These are phyloP conservation scores for Ogataea nitratoaversa DNA, from an alignment of 805 yeast species.

Conservation along the genomic window DNA sequence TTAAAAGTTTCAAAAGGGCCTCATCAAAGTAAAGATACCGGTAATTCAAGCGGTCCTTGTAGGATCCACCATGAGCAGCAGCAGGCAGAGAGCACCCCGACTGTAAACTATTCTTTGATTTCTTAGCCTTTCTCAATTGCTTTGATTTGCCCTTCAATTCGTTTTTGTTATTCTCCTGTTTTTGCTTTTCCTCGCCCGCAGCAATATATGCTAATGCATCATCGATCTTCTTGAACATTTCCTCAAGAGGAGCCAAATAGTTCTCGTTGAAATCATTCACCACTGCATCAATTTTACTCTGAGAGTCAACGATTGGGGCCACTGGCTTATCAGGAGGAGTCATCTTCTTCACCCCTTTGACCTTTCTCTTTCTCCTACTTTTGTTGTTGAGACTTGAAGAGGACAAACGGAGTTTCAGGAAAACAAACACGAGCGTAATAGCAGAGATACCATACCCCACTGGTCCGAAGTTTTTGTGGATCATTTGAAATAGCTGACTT, in stretches of 20 bases:
- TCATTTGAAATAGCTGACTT: constrained; percentile 8
- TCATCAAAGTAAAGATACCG: constrained; percentile 61
- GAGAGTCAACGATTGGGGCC: not conserved
- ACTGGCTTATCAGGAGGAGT: not conserved
- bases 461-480: constrained; percentile 15
- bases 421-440: constrained; percentile 7
- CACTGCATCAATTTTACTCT: not conserved
- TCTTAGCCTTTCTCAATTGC: not conserved
- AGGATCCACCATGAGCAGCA: constrained; percentile 7
- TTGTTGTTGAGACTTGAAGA: not conserved
- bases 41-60: constrained; percentile 33
- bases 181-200: too few species aligned
- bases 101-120: not conserved
- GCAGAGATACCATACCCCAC: constrained; percentile 14
- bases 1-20: constrained; percentile 58
- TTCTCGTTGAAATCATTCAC: not conserved
- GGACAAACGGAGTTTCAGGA: constrained; percentile 7
- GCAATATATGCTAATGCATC: not conserved
- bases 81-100: not conserved
- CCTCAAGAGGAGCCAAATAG: not conserved
- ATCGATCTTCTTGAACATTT: not conserved
- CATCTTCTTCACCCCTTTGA: constrained; percentile 1
- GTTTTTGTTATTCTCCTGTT: not conserved
- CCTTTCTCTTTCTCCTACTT: constrained; percentile 7
- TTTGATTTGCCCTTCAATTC: not conserved